Evolutionary conservation across 371 early-diverging fungal genomes (phyloP), one percentile per base, ranked within the genome.

Genomic region (Smittium culicis): DNA sequence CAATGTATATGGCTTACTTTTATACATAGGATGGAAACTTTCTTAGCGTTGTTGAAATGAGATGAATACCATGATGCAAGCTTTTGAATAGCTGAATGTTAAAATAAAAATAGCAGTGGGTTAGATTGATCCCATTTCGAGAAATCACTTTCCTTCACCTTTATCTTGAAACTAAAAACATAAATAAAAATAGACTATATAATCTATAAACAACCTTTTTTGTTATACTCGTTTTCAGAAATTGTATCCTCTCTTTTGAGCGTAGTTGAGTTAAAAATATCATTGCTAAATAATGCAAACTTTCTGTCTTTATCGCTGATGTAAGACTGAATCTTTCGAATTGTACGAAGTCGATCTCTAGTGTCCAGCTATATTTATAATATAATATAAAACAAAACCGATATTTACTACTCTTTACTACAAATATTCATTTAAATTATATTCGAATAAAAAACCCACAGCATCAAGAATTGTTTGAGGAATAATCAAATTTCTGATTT

Each of bases 401-500:
- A n/a, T n/a, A n/a, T n/a, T n/a, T n/a, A n/a, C n/a, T n/a, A n/a
- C n/a, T n/a, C n/a, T n/a, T n/a, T n/a, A n/a, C n/a, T n/a, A n/a
- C n/a, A n/a, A n/a, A n/a, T n/a, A n/a, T 27, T 61, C 61, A 33
- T 20, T 20, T 17, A 17, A 20, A 58, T 61, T 20, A 33, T 25
- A 58, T 61, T 61, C 24, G n/a, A 24, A 27, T 24, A 55, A 24
- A 58, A 17, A 17, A 64, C 35, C 27, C 16, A 61, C 64, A n/a
- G 66, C 66, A 34, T 66, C 54, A 57, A 66, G 8, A 2, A 66
- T 45, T n/a, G 66, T 66, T 45, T 66, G 66, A n/a, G 66, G n/a
- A 2, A 66, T 30, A 28, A 66, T 59, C 2, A 66, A 57, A 32
- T 66, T 66, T 59, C 35, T 45, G 2, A 66, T 2, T 24, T 33